Conservation (phyloP, 371 early-diverging fungal species). For the Apophysomyces trapeziformis region DNA sequence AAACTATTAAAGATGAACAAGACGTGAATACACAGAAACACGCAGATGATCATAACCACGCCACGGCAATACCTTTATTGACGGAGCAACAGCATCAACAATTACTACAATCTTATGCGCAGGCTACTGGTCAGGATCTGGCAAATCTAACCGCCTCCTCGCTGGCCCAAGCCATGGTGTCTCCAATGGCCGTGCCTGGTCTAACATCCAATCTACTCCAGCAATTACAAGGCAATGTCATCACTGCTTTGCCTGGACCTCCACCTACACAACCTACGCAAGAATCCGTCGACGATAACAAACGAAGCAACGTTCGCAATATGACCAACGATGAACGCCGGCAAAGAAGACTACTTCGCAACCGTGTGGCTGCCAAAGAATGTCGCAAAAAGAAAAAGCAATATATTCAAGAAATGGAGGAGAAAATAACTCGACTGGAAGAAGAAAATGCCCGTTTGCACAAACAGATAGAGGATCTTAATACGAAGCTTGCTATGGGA, state of each 20-base stretch:
- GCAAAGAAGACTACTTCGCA: constrained; percentile 76
- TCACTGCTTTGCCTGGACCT: constrained; percentile 53
- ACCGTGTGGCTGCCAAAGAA: constrained; percentile 82
- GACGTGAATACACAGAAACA: not conserved
- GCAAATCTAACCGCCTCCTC: constrained; percentile 52
- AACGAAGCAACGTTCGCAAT: constrained; percentile 28
- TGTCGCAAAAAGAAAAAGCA: constrained; percentile 86
- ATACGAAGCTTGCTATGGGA: constrained; percentile 64
- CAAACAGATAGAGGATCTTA: constrained; percentile 70
- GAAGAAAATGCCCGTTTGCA: constrained; percentile 65
- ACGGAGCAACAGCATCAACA: constrained; percentile 42
- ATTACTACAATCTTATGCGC: constrained; percentile 47
- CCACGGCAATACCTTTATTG: constrained; percentile 23
- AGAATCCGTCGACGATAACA: not conserved
- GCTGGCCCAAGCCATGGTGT: constrained; percentile 57
- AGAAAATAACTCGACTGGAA: constrained; percentile 63
- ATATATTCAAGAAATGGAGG: constrained; percentile 75
- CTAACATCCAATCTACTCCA: constrained; percentile 35
- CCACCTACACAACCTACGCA: constrained; percentile 20
- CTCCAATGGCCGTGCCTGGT: constrained; percentile 49
- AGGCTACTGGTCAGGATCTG: constrained; percentile 50
- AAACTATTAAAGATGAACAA: not conserved
- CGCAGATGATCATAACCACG: not conserved
- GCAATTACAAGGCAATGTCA: constrained; percentile 41
- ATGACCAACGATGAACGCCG: constrained; percentile 74